Conservation (phyloP, 345 rosid genomes). For the Pistacia integerrima region DNA sequence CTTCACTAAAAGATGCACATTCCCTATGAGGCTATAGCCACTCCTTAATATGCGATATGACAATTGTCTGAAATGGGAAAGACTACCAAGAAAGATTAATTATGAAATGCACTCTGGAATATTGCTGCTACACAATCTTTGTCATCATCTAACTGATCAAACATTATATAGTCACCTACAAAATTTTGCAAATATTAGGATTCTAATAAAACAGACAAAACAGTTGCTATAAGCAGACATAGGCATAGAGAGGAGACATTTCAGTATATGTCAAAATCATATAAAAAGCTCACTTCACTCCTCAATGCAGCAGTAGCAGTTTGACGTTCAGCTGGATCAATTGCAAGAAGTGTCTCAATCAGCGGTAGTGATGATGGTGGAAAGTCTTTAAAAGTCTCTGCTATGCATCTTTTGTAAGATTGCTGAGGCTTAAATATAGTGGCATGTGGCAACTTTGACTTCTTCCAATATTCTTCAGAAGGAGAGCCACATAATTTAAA, state of each 20-base stretch:
- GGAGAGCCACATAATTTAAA: constrained; percentile 82
- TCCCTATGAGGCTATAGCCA: not conserved
- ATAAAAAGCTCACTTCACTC: constrained; percentile 59
- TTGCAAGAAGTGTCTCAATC: constrained; percentile 70
- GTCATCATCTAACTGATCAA: not conserved
- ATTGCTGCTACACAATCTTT: not conserved
- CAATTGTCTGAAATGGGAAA: not conserved
- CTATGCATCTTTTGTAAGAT: constrained; percentile 67
- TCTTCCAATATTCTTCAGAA: constrained; percentile 79
- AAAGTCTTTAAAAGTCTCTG: constrained; percentile 67
- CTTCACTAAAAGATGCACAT: constrained; percentile 13
- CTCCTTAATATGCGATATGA: not conserved
- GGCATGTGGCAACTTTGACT: constrained; percentile 78
- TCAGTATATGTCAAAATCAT: not conserved
- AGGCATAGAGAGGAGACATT: not conserved
- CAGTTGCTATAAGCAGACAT: not conserved
- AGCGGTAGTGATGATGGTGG: constrained; percentile 69
- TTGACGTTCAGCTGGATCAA: constrained; percentile 70
- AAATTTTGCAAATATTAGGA: not conserved
- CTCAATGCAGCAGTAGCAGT: constrained; percentile 67
- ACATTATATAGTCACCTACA: not conserved
- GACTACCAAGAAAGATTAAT: not conserved
- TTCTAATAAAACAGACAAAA: not conserved
- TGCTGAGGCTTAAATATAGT: constrained; percentile 80
- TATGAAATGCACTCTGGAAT: not conserved